Conservation (phyloP, 768 basidiomycete species). For the Dendrothele bispora region DNA sequence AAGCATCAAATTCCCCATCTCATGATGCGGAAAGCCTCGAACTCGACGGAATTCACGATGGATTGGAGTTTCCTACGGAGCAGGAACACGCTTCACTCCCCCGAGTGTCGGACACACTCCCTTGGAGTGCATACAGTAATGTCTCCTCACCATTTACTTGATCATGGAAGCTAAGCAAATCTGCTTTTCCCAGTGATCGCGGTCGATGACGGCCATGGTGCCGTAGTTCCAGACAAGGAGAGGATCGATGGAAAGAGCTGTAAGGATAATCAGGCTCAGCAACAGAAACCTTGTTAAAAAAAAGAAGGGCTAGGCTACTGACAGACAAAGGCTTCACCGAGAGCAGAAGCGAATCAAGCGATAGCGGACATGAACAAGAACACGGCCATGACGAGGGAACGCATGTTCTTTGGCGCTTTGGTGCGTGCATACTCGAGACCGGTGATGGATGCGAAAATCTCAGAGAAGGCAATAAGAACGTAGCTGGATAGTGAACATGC, state of each 20-base stretch:
- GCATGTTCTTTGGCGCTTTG: constrained; percentile 89
- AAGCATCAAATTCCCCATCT: too few relatives aligned
- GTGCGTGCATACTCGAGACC: constrained; percentile 64
- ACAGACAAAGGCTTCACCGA: constrained; percentile 76
- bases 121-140: constrained; percentile 36
- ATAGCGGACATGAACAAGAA: constrained; percentile 63
- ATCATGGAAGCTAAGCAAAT: too few relatives aligned
- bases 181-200: constrained; percentile 41
- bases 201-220: too few relatives aligned
- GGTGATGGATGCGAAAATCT: constrained; percentile 61
- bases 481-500: constrained; percentile 28
- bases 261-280: too few relatives aligned
- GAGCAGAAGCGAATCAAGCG: constrained; percentile 55
- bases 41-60: constrained; percentile 35
- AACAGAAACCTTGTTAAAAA: too few relatives aligned
- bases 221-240: too few relatives aligned
- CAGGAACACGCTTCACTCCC: constrained; percentile 40
- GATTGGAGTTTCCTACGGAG: constrained; percentile 42
- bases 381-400: constrained; percentile 76
- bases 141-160: too few relatives aligned
- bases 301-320: too few relatives aligned
- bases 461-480: constrained; percentile 56
- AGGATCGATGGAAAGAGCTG: too few relatives aligned
- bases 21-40: constrained; percentile 13
- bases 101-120: constrained; percentile 40